phyloP scores from a whole-genome alignment of 768 basidiomycete genomes.

The Mycena albidolilacea region DNA sequence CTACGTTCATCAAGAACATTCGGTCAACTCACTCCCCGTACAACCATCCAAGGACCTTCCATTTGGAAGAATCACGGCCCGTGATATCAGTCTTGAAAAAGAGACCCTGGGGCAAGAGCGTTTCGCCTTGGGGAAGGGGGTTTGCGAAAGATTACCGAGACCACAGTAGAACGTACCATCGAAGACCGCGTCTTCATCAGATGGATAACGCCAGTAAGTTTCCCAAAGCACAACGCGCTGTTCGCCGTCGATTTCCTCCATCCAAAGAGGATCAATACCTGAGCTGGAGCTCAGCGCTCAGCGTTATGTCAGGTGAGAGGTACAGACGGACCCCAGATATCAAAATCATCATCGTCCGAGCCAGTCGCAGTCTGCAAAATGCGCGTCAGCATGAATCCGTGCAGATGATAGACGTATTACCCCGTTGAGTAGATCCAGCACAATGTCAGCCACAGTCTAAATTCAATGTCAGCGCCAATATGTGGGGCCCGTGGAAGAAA shows the following conservation, averaged over 20 bases:
- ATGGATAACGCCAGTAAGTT: conserved; percentile 42
- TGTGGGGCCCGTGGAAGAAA: background rate
- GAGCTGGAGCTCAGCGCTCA: background rate
- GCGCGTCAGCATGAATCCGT: background rate
- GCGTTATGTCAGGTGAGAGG: background rate
- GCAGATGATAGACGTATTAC: conserved; percentile 16
- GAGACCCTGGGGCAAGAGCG: conserved; percentile 43
- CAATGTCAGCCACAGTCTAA: conserved; percentile 42
- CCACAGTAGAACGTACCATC: conserved; percentile 21
- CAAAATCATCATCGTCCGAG: conserved; percentile 40
- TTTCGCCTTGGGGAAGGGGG: conserved; percentile 29
- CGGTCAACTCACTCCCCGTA: conserved; percentile 38
- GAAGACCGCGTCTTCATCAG: conserved; percentile 32
- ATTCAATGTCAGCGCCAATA: conserved; percentile 1
- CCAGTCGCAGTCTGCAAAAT: conserved; percentile 38
- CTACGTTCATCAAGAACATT: background rate
- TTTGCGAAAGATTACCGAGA: background rate
- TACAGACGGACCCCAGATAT: conserved; percentile 38
- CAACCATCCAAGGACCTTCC: conserved; percentile 42
- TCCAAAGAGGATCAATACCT: conserved; percentile 43
- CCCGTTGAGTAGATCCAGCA: conserved; percentile 42
- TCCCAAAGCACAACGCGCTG: conserved; percentile 39
- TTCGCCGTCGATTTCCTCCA: conserved; percentile 38
- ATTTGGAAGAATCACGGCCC: conserved; percentile 40
- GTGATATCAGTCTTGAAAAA: conserved; percentile 44